These are phyloP conservation scores for Vigna trinervia DNA, from an alignment of 306 rosid genomes.

Conservation along the genomic window DNA sequence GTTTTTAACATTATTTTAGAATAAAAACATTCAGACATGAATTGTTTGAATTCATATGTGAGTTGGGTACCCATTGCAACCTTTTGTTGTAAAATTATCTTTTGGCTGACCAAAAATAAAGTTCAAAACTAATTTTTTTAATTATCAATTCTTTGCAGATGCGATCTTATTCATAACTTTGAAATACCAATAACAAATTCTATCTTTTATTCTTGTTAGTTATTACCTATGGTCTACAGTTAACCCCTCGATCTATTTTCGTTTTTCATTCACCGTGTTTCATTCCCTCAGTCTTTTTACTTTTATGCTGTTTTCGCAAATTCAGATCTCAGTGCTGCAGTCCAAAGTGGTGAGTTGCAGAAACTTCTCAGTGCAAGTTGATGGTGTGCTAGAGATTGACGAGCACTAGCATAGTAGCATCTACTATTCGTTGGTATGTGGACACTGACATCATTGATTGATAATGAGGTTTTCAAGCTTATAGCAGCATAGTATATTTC, in stretches of 20 bases:
- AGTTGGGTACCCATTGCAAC: too few relatives aligned
- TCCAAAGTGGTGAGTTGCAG: constrained; percentile 77
- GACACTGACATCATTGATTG: constrained; percentile 3
- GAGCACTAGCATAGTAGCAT: constrained; percentile 33
- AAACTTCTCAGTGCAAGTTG: constrained; percentile 71
- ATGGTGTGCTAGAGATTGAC: constrained; percentile 40
- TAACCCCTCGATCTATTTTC: neutral
- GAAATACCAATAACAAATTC: neutral
- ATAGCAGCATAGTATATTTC: constrained; percentile 15
- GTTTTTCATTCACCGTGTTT: neutral
- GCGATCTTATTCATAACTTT: neutral
- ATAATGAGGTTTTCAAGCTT: constrained; percentile 31
- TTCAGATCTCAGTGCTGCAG: constrained; percentile 76
- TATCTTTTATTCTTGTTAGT: neutral
- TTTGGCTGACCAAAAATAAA: too few relatives aligned
- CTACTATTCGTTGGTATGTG: constrained; percentile 5
- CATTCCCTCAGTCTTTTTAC: neutral
- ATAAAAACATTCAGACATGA: too few relatives aligned
- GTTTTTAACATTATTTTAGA: neutral
- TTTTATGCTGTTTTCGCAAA: neutral
- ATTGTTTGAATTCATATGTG: too few relatives aligned
- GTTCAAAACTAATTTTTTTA: neutral
- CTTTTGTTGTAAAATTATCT: too few relatives aligned
- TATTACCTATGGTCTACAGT: neutral
- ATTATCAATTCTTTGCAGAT: too few relatives aligned